Conservation (phyloP, 805 yeast genomes). For the Kodamaea jinghongensis region DNA sequence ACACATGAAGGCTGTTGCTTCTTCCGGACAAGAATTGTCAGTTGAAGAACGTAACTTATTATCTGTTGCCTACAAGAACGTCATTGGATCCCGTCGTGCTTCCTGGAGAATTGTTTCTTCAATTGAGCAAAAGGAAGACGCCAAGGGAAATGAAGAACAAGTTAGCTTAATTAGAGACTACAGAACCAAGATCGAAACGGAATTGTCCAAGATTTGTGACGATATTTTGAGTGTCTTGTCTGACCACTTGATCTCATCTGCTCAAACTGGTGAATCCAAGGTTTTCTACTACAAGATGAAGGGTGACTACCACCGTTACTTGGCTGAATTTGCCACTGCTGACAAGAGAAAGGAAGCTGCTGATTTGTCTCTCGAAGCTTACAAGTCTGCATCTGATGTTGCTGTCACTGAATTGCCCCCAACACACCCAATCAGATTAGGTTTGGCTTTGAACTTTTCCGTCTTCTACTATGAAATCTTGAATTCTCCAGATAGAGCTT, state of each 20-base stretch:
- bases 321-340: conserved; percentile 92
- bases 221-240: conserved; percentile 87
- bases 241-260: conserved; percentile 87
- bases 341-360: conserved; percentile 94
- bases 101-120: conserved; percentile 99
- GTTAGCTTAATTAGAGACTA: conserved; percentile 87
- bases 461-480: conserved; percentile 98
- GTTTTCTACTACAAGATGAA: conserved; percentile 98
- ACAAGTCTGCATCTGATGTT: conserved; percentile 93
- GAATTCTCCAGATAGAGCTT: conserved; percentile 97
- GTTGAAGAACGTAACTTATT: conserved; percentile 97
- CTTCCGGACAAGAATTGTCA: conserved; percentile 90
- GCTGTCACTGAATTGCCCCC: conserved; percentile 97
- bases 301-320: conserved; percentile 99
- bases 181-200: conserved; percentile 91
- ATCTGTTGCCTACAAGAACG: conserved; percentile 97
- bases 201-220: conserved; percentile 89
- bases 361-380: conserved; percentile 87
- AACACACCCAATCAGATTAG: conserved; percentile 97
- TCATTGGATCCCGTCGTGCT: conserved; percentile 98
- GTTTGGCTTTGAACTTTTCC: conserved; percentile 95
- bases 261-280: conserved; percentile 95
- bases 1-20: conserved; percentile 96
- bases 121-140: conserved; percentile 96
- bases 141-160: conserved; percentile 90